Evolutionary conservation across 164 flowering plant species (phyloP), one percentile per base, ranked within the genome.

Genomic region (Kingdonia uniflora): DNA sequence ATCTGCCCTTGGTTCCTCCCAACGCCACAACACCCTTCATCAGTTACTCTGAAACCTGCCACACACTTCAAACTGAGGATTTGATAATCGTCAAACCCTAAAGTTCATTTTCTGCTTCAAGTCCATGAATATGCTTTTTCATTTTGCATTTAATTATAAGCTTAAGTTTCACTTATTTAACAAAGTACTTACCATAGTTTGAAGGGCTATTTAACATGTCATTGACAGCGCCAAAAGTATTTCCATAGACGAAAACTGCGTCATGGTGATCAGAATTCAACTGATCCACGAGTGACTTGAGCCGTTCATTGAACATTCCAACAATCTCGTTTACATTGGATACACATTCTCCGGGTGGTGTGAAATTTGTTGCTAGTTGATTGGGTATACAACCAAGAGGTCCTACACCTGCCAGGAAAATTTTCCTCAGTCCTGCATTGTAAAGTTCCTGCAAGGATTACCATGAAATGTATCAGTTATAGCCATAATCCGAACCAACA

Each of bases 1-100:
- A 66, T 59, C 43, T 57, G 61, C 22, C 71, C 76, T 47, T 56
- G 52, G 48, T 68, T 61, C 50, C 42, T 42, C 35, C 61, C 78
- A 55, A 62, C 47, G 1, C 66, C 74, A 40, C 77, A 75, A 41
- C 80, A 78, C 5, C 73, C 72, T 1, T n/a, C 22, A 20, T 61
- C 46, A 14, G 57, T 54, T 11, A 64, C 65, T 10, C 8, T 60
- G 50, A 71, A 64, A 17, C 68, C 71, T 63, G 47, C 43, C 14
- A 21, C 51, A 23, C 35, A 22, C 7, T 17, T 14, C n/a, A 24
- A 49, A n/a, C n/a, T n/a, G n/a, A n/a, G n/a, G n/a, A n/a, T n/a
- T n/a, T n/a, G n/a, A 29, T 29, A 29, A 29, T 29, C 35, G 8
- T 8, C 4, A 29, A 29, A 29, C 8, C 8, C 8, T 29, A 29